Base-by-base conservation (phyloP, 495 filamentous ascomycete genomes). In the Tuber aestivum region DNA sequence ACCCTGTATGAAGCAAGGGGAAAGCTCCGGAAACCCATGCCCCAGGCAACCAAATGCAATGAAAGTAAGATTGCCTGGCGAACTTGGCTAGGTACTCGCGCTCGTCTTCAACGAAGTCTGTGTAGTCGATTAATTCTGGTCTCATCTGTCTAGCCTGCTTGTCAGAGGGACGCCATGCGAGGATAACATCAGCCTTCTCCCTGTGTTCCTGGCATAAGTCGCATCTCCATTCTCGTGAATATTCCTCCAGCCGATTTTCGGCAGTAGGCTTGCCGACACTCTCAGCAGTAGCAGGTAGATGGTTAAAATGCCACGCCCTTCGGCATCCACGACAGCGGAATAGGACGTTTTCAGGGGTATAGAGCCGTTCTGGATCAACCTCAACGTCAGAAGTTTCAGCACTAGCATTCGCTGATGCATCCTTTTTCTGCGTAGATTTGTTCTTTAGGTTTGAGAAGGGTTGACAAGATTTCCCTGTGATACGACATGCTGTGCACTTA, bases 81-180 rank as follows among this genome's bases (percentile, higher is more conserved):
- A 94, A 98, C 83, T 95, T 97, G 79, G 98, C 85, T 1, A 99
- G 87, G 78, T 98, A 98, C 79, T 97, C 93, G 68, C 94, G 91
- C 7, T 92, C 86, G 56, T 92, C 89, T 81, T 94, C 91, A 27
- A 87, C 83, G 38, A 88, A 86, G 44, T 93, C 87, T 20, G 86
- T 84, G 7, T 87, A 81, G 14, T 81, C 83, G 42, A 87, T 80
- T 16, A 37, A 4, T 5, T 65, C 77, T 20, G 61, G 61, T 27
- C 38, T 42, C 20, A 40, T 41, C 27, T 71, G 71, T 21, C 77
- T 44, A 20, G 56, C 21, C 0, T 86, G 87, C 8, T 85, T 72
- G 7, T 81, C 83, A 4, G 84, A 76, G 1, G 94, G 94, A 70
- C 94, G 88, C 96, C 96, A 99, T 23, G 96, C 94, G 68, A 97